These are phyloP conservation scores for Elsinoe ampelina DNA, from an alignment of 2,329 filamentous ascomycete genomes.

Conservation along the genomic window DNA sequence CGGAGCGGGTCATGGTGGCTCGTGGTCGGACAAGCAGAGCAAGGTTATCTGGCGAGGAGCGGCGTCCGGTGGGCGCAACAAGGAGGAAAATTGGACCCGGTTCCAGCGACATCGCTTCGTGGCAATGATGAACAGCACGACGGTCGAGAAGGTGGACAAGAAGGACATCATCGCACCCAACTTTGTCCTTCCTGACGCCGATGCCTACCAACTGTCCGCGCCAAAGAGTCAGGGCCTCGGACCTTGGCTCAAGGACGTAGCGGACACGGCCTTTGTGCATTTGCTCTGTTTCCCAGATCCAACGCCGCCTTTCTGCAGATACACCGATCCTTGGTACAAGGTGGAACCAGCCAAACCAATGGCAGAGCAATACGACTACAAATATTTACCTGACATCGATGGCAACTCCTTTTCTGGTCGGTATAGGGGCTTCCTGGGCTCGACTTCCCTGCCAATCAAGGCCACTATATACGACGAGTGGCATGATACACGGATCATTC, in stretches of 20 bases:
- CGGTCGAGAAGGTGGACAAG: slow-evolving; percentile 42
- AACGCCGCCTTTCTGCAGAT: slow-evolving; percentile 35
- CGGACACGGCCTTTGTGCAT: slow-evolving; percentile 36
- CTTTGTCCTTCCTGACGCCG: slow-evolving; percentile 30
- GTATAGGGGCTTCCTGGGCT: slow-evolving; percentile 50
- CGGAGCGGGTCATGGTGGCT: slow-evolving; percentile 29
- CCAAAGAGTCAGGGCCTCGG: slow-evolving; percentile 17
- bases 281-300: slow-evolving; percentile 35
- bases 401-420: slow-evolving; percentile 45
- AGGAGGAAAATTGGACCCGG: slow-evolving; percentile 53
- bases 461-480: slow-evolving; percentile 70
- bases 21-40: slow-evolving; percentile 36
- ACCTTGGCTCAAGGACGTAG: slow-evolving; percentile 34
- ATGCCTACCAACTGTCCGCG: slow-evolving; percentile 31
- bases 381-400: slow-evolving; percentile 68
- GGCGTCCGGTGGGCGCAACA: slow-evolving; percentile 40
- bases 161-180: slow-evolving; percentile 29
- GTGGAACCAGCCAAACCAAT: slow-evolving; percentile 28
- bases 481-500: slow-evolving; percentile 60
- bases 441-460: slow-evolving; percentile 64
- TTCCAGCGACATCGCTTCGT: slow-evolving; percentile 71
- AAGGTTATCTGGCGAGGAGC: slow-evolving; percentile 40
- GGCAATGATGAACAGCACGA: slow-evolving; percentile 60
- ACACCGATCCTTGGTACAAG: slow-evolving; percentile 35
- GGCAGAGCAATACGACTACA: slow-evolving; percentile 42